These are phyloP conservation scores for Lotus japonicus DNA, from an alignment of 306 rosid species.

Conservation along the genomic window DNA sequence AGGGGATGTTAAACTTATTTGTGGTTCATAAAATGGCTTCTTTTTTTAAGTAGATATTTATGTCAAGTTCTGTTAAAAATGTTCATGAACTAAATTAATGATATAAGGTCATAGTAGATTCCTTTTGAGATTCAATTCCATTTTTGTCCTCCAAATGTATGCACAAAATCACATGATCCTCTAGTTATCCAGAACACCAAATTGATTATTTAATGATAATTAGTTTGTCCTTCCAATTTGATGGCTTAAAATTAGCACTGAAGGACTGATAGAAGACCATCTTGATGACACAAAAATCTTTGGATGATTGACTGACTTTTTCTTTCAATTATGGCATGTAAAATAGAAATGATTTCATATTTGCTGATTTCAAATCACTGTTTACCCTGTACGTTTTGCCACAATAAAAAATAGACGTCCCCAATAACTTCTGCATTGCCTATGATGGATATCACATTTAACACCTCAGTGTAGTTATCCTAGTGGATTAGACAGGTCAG, in stretches of 20 bases:
- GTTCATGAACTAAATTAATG: not conserved
- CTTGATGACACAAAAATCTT: not conserved
- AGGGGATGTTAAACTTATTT: not conserved
- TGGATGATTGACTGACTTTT: not conserved
- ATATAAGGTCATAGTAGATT: constrained; percentile 1
- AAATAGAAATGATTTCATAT: not conserved
- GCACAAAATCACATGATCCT: not conserved
- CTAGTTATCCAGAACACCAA: not conserved
- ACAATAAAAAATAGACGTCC: not conserved
- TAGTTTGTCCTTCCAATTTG: not conserved
- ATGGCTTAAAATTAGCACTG: not conserved
- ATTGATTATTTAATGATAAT: not conserved
- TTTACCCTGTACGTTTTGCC: not conserved
- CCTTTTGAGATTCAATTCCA: not conserved
- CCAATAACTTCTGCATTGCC: not conserved
- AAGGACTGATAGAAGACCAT: no score
- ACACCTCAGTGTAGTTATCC: not conserved
- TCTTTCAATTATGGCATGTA: not conserved
- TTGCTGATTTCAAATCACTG: not conserved
- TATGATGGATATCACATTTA: not conserved
- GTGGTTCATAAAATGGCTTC: no score
- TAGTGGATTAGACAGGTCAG: not conserved
- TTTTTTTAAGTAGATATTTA: not conserved
- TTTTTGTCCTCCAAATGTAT: not conserved
- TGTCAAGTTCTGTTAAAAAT: not conserved